Base-by-base conservation (phyloP, 2,329 filamentous ascomycete species). In the Penicillium sp. region DNA sequence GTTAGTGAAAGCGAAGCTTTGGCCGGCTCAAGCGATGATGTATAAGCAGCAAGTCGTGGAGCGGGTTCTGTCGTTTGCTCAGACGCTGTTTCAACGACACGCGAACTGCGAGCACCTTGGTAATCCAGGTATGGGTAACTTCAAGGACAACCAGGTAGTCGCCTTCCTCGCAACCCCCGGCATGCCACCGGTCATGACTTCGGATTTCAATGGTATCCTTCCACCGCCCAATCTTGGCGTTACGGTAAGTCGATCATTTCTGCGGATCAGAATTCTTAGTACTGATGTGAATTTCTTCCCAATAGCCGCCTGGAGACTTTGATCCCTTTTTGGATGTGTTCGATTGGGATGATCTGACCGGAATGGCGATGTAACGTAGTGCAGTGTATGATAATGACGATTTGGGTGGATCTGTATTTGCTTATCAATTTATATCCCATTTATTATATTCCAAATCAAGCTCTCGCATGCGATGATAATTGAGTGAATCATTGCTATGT, bases 11-110 rank as follows among this genome's bases (percentile, higher is more conserved):
- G 56, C 68, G 22, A 71, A 66, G 48, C 52, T 75, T 10, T 74
- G 71, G 71, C 72, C 72, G 0, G 54, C 57, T 0, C 73, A 75
- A 50, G 69, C 68, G 16, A 62, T 61, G 4, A 57, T 70, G 21
- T 71, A 69, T 48, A 76, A 74, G 48, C 71, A 74, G 49, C 67
- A 73, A 31, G 71, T 71, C 0, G 67, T 75, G 11, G 70, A 76
- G 35, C 71, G 72, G 1, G 68, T 77, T 21, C 65, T 72, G 1
- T 62, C 65, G 3, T 71, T 76, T 45, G 69, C 73, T 3, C 72
- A 75, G 48, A 71, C 68, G 16, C 65, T 76, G 3, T 71, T 76
- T 49, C 62, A 66, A 1, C 68, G 69, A 2, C 69, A 76, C 54
- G 65, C 68, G n/a, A 66, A 63, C 21, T 74, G 71, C 48, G 63